A percentile compares a stretch with the other conserved stretches of the same genome.
Conservation (phyloP, 106 monocot species). For the Dioscorea dumetorum region DNA sequence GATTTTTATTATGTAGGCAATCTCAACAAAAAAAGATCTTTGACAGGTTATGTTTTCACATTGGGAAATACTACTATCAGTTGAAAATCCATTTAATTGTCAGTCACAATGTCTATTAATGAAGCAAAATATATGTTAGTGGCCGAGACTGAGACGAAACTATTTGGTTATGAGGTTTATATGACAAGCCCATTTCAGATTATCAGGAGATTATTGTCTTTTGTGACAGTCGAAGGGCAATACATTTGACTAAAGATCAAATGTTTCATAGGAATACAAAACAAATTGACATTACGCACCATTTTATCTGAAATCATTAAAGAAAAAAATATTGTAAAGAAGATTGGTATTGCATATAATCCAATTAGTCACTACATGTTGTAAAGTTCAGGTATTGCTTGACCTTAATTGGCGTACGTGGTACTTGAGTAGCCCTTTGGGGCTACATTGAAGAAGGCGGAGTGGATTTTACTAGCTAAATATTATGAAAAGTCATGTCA, state of each 20-base stretch:
- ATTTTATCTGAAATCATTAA: not conserved
- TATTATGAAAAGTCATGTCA: too few relatives aligned
- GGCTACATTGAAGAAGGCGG: too few relatives aligned
- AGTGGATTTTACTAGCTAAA: too few relatives aligned
- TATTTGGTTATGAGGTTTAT: constrained; percentile 5
- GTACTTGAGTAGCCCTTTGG: too few relatives aligned
- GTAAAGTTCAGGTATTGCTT: constrained; percentile 8
- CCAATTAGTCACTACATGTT: too few relatives aligned
- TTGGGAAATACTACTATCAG: not conserved
- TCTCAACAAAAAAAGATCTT: constrained; percentile 3
- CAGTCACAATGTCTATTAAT: not conserved
- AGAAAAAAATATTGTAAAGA: not conserved
- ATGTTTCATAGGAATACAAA: constrained; percentile 9
- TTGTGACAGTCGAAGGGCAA: constrained; percentile 9
- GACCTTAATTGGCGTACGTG: not conserved
- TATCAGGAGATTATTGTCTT: not conserved
- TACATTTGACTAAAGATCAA: constrained; percentile 5
- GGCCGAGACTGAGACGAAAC: constrained; percentile 7
- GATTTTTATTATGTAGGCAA: constrained; percentile 6
- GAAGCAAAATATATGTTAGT: constrained; percentile 7
- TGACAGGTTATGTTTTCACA: constrained; percentile 13
- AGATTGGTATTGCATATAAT: not conserved
- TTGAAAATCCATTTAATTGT: constrained; percentile 6
- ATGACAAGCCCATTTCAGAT: not conserved
- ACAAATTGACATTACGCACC: constrained; percentile 8